Percentiles rank a stretch among this genome's conserved stretches.
phyloP scores from a whole-genome alignment of 208 protist genomes.

The Crithidia bombi region DNA sequence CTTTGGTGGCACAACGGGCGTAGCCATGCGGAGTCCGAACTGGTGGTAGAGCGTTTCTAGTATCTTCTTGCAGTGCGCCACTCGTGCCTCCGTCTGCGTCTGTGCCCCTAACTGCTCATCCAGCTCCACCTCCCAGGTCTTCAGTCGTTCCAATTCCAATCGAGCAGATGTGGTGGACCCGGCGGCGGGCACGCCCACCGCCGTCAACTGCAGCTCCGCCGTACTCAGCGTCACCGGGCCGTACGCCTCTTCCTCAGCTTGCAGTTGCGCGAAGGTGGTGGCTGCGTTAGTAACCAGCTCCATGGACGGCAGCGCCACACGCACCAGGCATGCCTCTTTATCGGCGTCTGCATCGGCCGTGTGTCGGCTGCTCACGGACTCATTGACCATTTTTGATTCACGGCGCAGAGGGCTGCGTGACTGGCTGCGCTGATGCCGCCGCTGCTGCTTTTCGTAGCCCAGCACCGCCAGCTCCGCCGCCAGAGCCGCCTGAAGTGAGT shows the following conservation, averaged over 20 bases:
- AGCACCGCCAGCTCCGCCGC: constrained; percentile 61
- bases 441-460: constrained; percentile 28
- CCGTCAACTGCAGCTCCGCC: constrained; percentile 46
- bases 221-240: constrained; percentile 19
- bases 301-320: constrained; percentile 29
- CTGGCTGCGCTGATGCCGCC: not conserved
- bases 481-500: constrained; percentile 72
- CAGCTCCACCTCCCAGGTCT: constrained; percentile 16
- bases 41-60: constrained; percentile 32
- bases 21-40: constrained; percentile 38
- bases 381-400: not conserved
- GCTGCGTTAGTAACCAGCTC: constrained; percentile 31
- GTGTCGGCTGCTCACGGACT: constrained; percentile 1
- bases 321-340: constrained; percentile 2
- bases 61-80: constrained; percentile 20
- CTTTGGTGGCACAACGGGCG: constrained; percentile 16
- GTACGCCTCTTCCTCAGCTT: constrained; percentile 21
- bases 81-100: constrained; percentile 9
- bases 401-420: constrained; percentile 4
- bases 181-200: constrained; percentile 51
- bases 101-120: constrained; percentile 12
- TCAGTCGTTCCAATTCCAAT: constrained; percentile 54
- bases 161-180: constrained; percentile 70
- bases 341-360: not conserved
- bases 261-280: constrained; percentile 26